phyloP scores from a whole-genome alignment of 2,329 filamentous ascomycete species.

The Elsinoe arachidis region DNA sequence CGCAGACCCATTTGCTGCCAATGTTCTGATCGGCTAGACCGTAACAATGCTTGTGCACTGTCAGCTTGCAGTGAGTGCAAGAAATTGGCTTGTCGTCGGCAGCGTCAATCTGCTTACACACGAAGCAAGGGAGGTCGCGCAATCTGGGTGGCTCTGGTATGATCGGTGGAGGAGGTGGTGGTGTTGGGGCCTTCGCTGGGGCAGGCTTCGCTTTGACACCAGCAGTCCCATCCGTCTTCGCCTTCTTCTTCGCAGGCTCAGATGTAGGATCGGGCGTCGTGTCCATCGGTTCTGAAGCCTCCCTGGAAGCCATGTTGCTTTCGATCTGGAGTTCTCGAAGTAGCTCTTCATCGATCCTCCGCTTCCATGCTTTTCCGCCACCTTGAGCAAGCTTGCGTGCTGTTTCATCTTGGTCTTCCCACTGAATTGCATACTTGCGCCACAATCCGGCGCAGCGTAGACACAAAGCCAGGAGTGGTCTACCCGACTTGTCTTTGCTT shows the following conservation, averaged over 20 bases:
- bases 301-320: conserved; percentile 40
- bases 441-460: conserved; percentile 85
- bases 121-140: conserved; percentile 69
- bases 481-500: conserved; percentile 64
- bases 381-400: conserved; percentile 78
- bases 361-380: conserved; percentile 76
- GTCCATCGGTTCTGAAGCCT: conserved; percentile 18
- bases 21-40: conserved; percentile 58
- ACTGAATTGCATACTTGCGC: conserved; percentile 92
- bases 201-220: conserved; percentile 54
- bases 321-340: conserved; percentile 58
- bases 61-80: conserved; percentile 81
- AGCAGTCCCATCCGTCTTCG: conserved; percentile 37
- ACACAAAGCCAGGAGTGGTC: conserved; percentile 75
- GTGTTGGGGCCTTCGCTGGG: conserved; percentile 42
- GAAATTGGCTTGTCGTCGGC: conserved; percentile 60
- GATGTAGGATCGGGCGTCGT: conserved; percentile 21
- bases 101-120: conserved; percentile 67
- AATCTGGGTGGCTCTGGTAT: conserved; percentile 71
- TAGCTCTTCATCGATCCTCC: conserved; percentile 88
- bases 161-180: conserved; percentile 53
- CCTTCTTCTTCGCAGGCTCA: conserved; percentile 54
- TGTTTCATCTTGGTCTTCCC: conserved; percentile 87
- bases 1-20: conserved; percentile 76
- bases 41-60: conserved; percentile 87